These are phyloP conservation scores for Metschnikowia picachoensis DNA, from an alignment of 805 yeast species.

Conservation along the genomic window DNA sequence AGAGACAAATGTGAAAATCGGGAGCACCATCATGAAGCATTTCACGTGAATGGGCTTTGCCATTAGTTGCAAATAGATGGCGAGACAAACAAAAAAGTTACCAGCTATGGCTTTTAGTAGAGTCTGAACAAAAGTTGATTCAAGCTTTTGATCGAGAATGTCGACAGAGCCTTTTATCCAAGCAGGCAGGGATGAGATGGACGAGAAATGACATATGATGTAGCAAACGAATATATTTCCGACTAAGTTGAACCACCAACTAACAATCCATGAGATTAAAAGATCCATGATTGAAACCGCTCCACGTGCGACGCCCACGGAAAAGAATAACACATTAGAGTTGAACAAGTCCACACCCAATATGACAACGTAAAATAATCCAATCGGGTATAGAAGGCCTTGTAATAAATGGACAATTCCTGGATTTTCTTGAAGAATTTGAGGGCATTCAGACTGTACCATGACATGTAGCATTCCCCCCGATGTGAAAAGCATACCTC, in stretches of 20 bases:
- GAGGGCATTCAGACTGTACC: conserved; percentile 50
- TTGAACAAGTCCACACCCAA: conserved; percentile 77
- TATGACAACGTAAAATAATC: conserved; percentile 68
- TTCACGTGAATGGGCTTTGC: conserved; percentile 79
- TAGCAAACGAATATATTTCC: conserved; percentile 64
- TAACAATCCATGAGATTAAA: conserved; percentile 59
- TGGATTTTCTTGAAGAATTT: conserved; percentile 37
- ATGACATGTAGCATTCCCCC: conserved; percentile 70
- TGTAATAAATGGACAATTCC: conserved; percentile 55
- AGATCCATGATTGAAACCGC: conserved; percentile 67
- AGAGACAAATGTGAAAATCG: conserved; percentile 73
- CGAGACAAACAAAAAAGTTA: conserved; percentile 72
- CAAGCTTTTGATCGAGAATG: conserved; percentile 42
- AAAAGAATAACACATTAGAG: conserved; percentile 67
- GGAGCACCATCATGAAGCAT: conserved; percentile 56
- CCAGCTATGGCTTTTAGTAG: conserved; percentile 72
- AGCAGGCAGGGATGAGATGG: conserved; percentile 37
- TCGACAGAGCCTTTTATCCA: conserved; percentile 47
- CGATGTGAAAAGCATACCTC: conserved; percentile 63
- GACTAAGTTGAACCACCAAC: conserved; percentile 64
- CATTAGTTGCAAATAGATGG: conserved; percentile 72
- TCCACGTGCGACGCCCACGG: conserved; percentile 64
- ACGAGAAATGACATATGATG: conserved; percentile 56
- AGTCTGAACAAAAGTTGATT: conserved; percentile 54
- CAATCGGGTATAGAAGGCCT: conserved; percentile 65